Evolutionary conservation across 139 green algal genomes (phyloP).

Genomic region (Chlamydomonas asymmetrica): DNA sequence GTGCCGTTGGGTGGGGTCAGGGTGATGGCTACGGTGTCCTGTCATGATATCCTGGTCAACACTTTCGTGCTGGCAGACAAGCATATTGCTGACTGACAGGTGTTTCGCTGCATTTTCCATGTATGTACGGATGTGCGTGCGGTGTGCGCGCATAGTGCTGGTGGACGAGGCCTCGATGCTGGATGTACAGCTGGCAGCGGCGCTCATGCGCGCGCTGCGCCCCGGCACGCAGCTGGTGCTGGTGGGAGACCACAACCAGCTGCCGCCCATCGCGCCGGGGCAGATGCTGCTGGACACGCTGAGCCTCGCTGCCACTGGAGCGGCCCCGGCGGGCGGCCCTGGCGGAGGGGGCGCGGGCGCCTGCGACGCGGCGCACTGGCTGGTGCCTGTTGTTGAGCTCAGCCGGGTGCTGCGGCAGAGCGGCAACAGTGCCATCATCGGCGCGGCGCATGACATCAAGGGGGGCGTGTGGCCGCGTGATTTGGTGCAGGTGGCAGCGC

Average conservation of each 20-base stretch:
- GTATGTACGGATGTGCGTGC: not conserved
- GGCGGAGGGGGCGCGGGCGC: not conserved
- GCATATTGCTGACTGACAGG: not conserved
- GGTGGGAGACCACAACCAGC: conserved; percentile 87
- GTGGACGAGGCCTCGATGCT: conserved; percentile 88
- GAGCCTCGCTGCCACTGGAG: no score
- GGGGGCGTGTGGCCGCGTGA: conserved; percentile 16
- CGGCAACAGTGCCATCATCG: conserved; percentile 62
- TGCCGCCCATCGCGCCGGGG: conserved; percentile 78
- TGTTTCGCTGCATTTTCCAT: not conserved
- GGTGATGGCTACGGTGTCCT: no score
- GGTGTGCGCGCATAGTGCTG: no score
- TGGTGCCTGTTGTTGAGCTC: conserved; percentile 63
- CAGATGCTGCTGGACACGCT: conserved; percentile 58
- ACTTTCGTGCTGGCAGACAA: not conserved
- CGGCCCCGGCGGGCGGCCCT: not conserved
- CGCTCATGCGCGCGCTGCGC: conserved; percentile 66
- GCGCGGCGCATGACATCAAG: conserved; percentile 60
- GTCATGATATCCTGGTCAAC: not conserved
- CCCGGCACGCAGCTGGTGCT: conserved; percentile 65
- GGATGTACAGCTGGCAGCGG: conserved; percentile 67
- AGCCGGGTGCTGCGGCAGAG: conserved; percentile 73
- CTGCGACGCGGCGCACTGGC: not conserved
- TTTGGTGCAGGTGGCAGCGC: not conserved
- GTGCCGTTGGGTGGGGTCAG: no score